Evolutionary conservation across 2,329 filamentous ascomycete species (phyloP), one percentile per base, ranked within the genome.

Genomic region (Emydomyces testavorans): DNA sequence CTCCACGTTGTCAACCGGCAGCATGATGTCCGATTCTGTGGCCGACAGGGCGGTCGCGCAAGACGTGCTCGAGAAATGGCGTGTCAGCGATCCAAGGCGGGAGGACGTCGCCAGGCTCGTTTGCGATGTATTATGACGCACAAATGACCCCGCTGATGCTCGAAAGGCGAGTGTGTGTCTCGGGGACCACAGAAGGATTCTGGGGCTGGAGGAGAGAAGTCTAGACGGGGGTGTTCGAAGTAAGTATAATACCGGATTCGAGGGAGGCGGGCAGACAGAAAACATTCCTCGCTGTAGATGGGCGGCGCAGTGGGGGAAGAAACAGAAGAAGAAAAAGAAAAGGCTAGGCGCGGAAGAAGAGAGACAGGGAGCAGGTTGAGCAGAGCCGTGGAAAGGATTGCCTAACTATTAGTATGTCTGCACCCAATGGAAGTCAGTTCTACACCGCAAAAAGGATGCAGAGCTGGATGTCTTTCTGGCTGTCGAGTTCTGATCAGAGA

Each of bases 71-170:
- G 65, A 62, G 50, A 72, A 66, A 40, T 71, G 70, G 49, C 64
- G 60, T 3, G 67, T 60, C 15, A 72, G 54, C 15, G 62, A 62
- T 36, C 62, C 57, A 23, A 72, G 63, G 46, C 69, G 66, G 34
- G 60, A 50, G 29, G 53, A 42, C 39, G 48, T 23, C 24, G 51
- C 44, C 34, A 32, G 29, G n/a, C n/a, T n/a, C 8, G 18, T 38
- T 16, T 13, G 44, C 11, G 34, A n/a, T 20, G 24, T 37, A 24
- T 20, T n/a, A n/a, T n/a, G n/a, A n/a, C n/a, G n/a, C n/a, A n/a
- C n/a, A n/a, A n/a, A n/a, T n/a, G n/a, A n/a, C n/a, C n/a, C n/a
- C n/a, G n/a, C n/a, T n/a, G n/a, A n/a, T n/a, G n/a, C n/a, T n/a
- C n/a, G n/a, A n/a, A n/a, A n/a, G n/a, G n/a, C n/a, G n/a, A n/a